A percentile compares a stretch with the other conserved stretches of the same genome.
phyloP scores from a whole-genome alignment of 257 asterid species.

The Solanum bukasovii region DNA sequence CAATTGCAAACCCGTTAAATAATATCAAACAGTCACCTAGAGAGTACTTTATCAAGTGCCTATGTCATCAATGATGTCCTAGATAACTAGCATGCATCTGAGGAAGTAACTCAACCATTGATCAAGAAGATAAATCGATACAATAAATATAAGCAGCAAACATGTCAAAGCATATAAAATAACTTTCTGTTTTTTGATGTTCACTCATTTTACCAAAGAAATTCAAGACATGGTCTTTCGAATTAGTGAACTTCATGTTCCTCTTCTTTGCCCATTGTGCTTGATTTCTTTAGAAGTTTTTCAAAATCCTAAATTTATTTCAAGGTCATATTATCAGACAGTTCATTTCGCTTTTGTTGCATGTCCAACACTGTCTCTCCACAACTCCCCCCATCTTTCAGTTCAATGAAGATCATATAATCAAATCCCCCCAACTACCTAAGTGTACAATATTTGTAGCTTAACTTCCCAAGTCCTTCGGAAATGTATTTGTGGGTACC shows the following conservation, averaged over 20 bases:
- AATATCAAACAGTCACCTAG: background rate
- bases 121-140: background rate
- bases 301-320: background rate
- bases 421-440: background rate
- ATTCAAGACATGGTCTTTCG: background rate
- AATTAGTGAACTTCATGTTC: background rate
- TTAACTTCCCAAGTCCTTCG: conserved; percentile 8
- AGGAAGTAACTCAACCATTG: background rate
- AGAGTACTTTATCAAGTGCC: background rate
- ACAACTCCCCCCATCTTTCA: background rate
- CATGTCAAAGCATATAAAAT: background rate
- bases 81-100: background rate
- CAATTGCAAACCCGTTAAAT: background rate
- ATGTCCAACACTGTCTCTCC: background rate
- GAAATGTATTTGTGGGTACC: conserved; percentile 24
- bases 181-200: background rate
- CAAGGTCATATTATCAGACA: too few relatives aligned
- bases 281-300: background rate
- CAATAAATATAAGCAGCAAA: background rate
- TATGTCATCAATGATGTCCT: background rate
- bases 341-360: background rate
- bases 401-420: background rate
- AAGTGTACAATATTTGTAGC: background rate
- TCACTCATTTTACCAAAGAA: background rate
- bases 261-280: background rate